Evolutionary conservation across 768 basidiomycete genomes (phyloP).

Genomic region (Boletus eberwhitei): DNA sequence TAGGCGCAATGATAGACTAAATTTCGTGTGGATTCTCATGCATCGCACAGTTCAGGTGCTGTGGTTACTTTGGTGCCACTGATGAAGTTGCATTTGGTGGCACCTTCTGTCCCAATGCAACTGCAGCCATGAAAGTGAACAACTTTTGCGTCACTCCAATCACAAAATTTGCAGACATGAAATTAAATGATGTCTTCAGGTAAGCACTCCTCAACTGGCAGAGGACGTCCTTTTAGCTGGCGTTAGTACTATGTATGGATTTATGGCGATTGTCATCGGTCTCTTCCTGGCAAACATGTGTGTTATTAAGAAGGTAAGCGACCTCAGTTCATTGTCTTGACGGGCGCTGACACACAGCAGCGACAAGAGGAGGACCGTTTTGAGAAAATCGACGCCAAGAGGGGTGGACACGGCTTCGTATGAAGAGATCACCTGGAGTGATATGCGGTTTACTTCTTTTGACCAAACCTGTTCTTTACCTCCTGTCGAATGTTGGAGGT

Average conservation of each 20-base stretch:
- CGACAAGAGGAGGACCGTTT: slow-evolving; percentile 80
- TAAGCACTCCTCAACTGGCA: slow-evolving; percentile 31
- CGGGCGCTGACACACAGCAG: slow-evolving; percentile 36
- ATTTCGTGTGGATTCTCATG: not conserved
- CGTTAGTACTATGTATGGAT: slow-evolving; percentile 68
- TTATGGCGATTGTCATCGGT: slow-evolving; percentile 72
- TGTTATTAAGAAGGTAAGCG: slow-evolving; percentile 71
- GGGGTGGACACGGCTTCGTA: slow-evolving; percentile 84
- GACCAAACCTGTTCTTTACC: not conserved
- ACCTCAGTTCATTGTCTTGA: not conserved
- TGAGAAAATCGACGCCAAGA: slow-evolving; percentile 85
- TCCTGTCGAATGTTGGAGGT: not conserved
- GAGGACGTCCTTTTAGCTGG: not conserved
- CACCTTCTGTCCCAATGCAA: slow-evolving; percentile 49
- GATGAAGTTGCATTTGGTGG: slow-evolving; percentile 60
- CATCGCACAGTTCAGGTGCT: slow-evolving; percentile 64
- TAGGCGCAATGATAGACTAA: not conserved
- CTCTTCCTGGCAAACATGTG: slow-evolving; percentile 80
- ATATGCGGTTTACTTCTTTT: not conserved
- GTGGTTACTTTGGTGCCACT: slow-evolving; percentile 77
- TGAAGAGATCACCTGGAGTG: slow-evolving; percentile 33
- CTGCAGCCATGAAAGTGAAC: slow-evolving; percentile 33
- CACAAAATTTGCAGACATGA: slow-evolving; percentile 64
- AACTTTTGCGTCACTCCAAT: slow-evolving; percentile 74
- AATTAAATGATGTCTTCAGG: slow-evolving; percentile 83